These are phyloP conservation scores for Wallacemonas sp. DNA, from an alignment of 208 protist species.

Conservation along the genomic window DNA sequence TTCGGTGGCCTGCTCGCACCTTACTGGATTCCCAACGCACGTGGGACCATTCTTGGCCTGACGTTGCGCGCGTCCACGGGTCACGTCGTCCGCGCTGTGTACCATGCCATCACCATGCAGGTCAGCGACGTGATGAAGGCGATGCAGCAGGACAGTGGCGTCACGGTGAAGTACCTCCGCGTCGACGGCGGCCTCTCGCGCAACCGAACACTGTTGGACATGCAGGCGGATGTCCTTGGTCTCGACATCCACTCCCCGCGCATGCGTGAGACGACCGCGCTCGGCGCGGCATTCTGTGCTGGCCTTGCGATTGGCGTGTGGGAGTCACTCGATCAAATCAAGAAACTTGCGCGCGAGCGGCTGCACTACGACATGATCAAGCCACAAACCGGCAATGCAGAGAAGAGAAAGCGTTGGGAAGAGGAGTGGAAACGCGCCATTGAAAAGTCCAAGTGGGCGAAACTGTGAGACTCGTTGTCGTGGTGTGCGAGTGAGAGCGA, in stretches of 20 bases:
- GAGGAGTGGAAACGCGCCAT: slow-evolving; percentile 61
- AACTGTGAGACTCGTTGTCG: slow-evolving; percentile 40
- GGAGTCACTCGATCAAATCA: slow-evolving; percentile 60
- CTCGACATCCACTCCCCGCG: slow-evolving; percentile 62
- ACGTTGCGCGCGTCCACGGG: slow-evolving; percentile 83
- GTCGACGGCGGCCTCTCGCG: slow-evolving; percentile 96
- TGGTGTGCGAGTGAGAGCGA: too few species aligned
- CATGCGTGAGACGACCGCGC: slow-evolving; percentile 77
- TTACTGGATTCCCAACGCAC: slow-evolving; percentile 95
- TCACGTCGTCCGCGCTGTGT: slow-evolving; percentile 88
- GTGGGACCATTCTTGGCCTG: slow-evolving; percentile 94
- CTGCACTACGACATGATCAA: slow-evolving; percentile 32
- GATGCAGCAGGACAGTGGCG: slow-evolving; percentile 80
- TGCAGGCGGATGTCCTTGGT: slow-evolving; percentile 92
- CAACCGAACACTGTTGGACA: slow-evolving; percentile 92
- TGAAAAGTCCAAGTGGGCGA: slow-evolving; percentile 59
- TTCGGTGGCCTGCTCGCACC: slow-evolving; percentile 98
- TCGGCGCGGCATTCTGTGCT: slow-evolving; percentile 79
- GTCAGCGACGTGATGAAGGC: slow-evolving; percentile 83
- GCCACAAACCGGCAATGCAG: slow-evolving; percentile 24
- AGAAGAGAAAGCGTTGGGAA: slow-evolving; percentile 29
- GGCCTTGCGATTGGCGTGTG: slow-evolving; percentile 64
- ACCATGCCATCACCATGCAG: slow-evolving; percentile 92
- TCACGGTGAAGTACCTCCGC: slow-evolving; percentile 66
- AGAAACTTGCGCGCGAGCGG: slow-evolving; percentile 26